phyloP scores from a whole-genome alignment of 345 rosid genomes.

The Arabidopsis arenosa region DNA sequence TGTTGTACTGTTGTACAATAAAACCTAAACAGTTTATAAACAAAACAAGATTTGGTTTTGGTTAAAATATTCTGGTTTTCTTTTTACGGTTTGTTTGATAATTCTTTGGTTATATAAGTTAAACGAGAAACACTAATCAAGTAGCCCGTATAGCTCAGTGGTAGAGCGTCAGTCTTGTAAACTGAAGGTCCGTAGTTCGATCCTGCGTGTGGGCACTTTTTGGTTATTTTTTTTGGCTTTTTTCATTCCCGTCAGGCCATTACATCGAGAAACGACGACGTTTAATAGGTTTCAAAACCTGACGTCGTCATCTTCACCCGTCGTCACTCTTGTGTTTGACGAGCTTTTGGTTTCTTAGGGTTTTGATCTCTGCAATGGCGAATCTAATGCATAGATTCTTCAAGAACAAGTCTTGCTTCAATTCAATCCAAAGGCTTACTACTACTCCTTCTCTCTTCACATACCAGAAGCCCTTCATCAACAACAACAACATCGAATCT shows the following conservation, averaged over 20 bases:
- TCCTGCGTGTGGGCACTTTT: slow-evolving; percentile 74
- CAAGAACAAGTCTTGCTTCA: slow-evolving; percentile 42
- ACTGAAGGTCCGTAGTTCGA: slow-evolving; percentile 87
- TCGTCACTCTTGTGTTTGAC: not conserved
- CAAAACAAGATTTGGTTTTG: too few relatives aligned
- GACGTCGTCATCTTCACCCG: slow-evolving; percentile 23
- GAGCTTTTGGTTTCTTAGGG: slow-evolving; percentile 14
- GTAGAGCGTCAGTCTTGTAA: slow-evolving; percentile 92
- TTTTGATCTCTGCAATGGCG: slow-evolving; percentile 42
- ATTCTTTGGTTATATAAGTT: too few relatives aligned
- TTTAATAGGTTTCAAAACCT: not conserved
- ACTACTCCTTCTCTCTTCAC: slow-evolving; percentile 29
- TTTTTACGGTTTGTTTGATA: too few relatives aligned
- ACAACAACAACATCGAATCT: slow-evolving; percentile 20
- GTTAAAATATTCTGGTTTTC: too few relatives aligned
- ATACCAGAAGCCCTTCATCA: slow-evolving; percentile 8
- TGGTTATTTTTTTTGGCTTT: not conserved
- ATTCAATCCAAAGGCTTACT: slow-evolving; percentile 31
- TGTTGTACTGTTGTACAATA: not conserved
- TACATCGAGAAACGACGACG: not conserved
- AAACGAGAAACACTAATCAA: too few relatives aligned
- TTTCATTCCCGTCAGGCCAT: too few relatives aligned
- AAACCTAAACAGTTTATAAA: not conserved
- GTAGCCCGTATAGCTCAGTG: slow-evolving; percentile 82
- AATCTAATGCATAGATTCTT: slow-evolving; percentile 46